These are phyloP conservation scores for Lepidium didymum DNA, from an alignment of 345 rosid genomes.

Conservation along the genomic window DNA sequence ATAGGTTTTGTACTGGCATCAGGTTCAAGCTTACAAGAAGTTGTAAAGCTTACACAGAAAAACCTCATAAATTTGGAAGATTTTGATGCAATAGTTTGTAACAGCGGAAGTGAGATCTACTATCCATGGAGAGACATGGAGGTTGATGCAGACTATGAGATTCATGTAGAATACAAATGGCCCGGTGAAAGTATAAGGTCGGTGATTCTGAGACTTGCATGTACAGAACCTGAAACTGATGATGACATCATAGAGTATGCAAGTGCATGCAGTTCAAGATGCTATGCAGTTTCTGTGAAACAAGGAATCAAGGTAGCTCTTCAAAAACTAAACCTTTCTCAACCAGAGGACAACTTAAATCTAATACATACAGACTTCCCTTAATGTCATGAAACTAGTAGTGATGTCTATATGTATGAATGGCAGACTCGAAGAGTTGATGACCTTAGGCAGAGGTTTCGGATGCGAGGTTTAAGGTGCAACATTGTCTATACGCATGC, in stretches of 20 bases:
- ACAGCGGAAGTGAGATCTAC: constrained; percentile 74
- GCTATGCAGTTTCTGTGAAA: constrained; percentile 57
- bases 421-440: constrained; percentile 57
- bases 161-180: constrained; percentile 80
- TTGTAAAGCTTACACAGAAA: constrained; percentile 39
- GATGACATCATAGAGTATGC: constrained; percentile 40
- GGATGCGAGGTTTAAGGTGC: constrained; percentile 85
- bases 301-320: constrained; percentile 55
- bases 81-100: constrained; percentile 80
- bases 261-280: constrained; percentile 49
- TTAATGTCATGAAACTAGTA: background rate
- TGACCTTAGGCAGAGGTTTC: constrained; percentile 68
- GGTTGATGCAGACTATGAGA: constrained; percentile 63
- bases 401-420: constrained; percentile 5
- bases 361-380: background rate
- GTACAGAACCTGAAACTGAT: constrained; percentile 43
- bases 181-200: constrained; percentile 72
- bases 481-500: constrained; percentile 53
- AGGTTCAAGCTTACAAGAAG: constrained; percentile 57
- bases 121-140: constrained; percentile 77
- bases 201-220: constrained; percentile 42
- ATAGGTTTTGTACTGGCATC: constrained; percentile 62
- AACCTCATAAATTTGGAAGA: constrained; percentile 57
- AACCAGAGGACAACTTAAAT: background rate
- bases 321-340: background rate